Base-by-base conservation (phyloP, 1,284 basidiomycete species). In the Hymenochaete sp. region DNA sequence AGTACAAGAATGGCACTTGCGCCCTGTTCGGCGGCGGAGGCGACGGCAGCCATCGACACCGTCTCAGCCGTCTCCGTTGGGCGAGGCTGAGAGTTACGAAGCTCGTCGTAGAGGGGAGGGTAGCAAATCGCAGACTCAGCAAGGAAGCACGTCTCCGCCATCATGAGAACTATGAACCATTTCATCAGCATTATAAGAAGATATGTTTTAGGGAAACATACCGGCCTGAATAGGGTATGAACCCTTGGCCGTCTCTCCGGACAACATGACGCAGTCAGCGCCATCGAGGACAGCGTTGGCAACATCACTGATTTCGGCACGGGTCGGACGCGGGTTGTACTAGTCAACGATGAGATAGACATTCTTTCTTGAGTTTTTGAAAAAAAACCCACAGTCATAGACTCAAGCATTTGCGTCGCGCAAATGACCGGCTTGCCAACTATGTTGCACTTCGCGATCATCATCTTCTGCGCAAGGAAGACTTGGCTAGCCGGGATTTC, bases 321-420 rank as follows among this genome's bases (percentile, higher is more conserved):
- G 92, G 55, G 93, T 97, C 27, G 93, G 93, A 53, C 93, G 77
- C 48, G 93, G 93, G 75, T 97, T 98, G 72, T 89, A 91, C 86
- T 90, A 52, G 45, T 6, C 55, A 28, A 55, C 45, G 28, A 1
- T 19, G 14, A 25, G 16, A 11, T 38, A 4, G 37, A 18, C 13
- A 36, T 31, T 35, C 6, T 16, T 35, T 9, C 21, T 28, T 41
- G 39, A 32, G 54, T 41, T 22, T 62, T 21, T 61, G 48, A 39
- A 44, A 47, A 21, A 19, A 42, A 37, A 63, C 72, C 65, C 59
- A 90, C 88, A 50, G 93, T 95, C 92, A 95, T 96, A 9, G 91
- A 93, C 83, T 99, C 96, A 57, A 99, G 83, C 96, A 99, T 98
- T 68, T 99, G 96, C 14, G 96, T 99, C 16, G 96, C 96, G 57